A percentile compares a stretch with the other conserved stretches of the same genome.
Conservation (phyloP, 768 basidiomycete genomes). For the Tephrocybe sp. region DNA sequence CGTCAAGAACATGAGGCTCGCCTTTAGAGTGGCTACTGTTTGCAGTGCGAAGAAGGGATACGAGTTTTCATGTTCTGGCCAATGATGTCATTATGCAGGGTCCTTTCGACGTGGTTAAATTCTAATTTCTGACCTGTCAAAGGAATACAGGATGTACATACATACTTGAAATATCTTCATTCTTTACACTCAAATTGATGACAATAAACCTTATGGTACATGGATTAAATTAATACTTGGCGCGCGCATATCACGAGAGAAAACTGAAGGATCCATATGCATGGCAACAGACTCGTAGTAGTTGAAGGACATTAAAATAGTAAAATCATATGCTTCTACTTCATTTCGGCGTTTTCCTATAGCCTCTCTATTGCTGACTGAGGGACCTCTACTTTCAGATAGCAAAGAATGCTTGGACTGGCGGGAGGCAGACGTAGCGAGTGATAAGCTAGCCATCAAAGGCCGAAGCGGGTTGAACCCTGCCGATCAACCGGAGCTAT, state of each 20-base stretch:
- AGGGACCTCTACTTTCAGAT: not conserved
- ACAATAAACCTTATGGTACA: not conserved
- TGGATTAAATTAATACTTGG: not conserved
- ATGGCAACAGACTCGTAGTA: not conserved
- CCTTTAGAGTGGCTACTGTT: no score
- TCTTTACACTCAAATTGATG: not conserved
- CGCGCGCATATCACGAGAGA: not conserved
- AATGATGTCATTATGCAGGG: no score
- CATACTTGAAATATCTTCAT: not conserved
- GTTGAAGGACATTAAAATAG: not conserved
- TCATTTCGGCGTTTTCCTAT: conserved; percentile 4
- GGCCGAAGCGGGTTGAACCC: not conserved
- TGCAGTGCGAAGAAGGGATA: no score
- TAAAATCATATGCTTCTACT: conserved; percentile 1
- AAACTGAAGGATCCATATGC: not conserved
- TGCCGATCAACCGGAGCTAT: conserved; percentile 9
- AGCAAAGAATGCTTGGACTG: not conserved
- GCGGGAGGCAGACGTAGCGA: not conserved
- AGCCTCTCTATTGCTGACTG: not conserved
- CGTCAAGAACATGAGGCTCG: not conserved
- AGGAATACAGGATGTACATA: no score
- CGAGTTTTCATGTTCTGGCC: no score
- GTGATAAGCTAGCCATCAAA: not conserved
- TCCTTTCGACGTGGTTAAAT: no score
- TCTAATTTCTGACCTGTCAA: no score